phyloP scores from a whole-genome alignment of 208 protist genomes.

The Acanthamoeba divionensis region DNA sequence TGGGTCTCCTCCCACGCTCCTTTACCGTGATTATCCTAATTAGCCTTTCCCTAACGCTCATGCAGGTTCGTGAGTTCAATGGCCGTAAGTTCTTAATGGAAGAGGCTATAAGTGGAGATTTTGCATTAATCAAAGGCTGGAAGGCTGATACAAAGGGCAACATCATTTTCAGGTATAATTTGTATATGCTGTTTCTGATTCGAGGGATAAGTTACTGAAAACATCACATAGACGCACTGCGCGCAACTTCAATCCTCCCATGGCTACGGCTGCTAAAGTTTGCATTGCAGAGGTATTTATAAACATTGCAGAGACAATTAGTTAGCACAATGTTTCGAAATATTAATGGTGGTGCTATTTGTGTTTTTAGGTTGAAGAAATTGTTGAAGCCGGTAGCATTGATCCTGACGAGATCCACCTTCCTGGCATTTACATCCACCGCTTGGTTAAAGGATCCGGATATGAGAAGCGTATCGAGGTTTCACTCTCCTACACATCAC shows the following conservation, averaged over 20 bases:
- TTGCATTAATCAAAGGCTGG: constrained; percentile 90
- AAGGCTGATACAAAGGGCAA: constrained; percentile 88
- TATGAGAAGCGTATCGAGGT: constrained; percentile 78
- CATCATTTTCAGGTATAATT: constrained; percentile 61
- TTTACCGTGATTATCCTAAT: no score
- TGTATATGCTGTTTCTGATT: not conserved
- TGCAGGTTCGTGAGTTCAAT: constrained; percentile 87
- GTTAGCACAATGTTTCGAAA: not conserved
- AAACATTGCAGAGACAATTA: no score
- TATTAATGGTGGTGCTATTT: not conserved
- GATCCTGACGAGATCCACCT: constrained; percentile 92
- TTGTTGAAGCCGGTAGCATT: constrained; percentile 90
- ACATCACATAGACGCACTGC: constrained; percentile 82
- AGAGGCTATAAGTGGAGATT: no score
- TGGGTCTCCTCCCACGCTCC: no score
- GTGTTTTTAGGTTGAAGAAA: constrained; percentile 85
- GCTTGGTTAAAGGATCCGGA: constrained; percentile 80
- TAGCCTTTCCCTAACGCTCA: no score
- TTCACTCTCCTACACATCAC: no score
- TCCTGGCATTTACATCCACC: constrained; percentile 92
- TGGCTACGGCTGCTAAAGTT: constrained; percentile 86
- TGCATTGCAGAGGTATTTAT: constrained; percentile 91
- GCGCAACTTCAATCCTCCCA: constrained; percentile 92
- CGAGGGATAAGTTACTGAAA: not conserved
- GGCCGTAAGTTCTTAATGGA: constrained; percentile 89